Evolutionary conservation across 768 basidiomycete species (phyloP).

Genomic region (Pulveroboletus sp.): DNA sequence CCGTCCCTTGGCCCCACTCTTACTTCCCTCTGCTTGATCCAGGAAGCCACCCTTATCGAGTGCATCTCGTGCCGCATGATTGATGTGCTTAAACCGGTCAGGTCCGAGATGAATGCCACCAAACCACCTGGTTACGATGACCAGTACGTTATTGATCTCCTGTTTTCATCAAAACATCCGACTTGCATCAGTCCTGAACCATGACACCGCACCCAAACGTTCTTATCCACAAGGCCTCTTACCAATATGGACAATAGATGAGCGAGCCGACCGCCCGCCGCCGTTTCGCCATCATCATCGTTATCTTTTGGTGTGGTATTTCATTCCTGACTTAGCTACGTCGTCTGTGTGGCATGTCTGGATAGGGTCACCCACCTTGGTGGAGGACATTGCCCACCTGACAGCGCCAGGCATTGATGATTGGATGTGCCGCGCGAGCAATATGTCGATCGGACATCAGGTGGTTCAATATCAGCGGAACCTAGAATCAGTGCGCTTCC

Average conservation of each 20-base stretch:
- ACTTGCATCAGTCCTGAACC: background rate
- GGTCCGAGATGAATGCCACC: slow-evolving; percentile 90
- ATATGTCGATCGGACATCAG: slow-evolving; percentile 70
- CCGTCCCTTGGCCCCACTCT: slow-evolving; percentile 21
- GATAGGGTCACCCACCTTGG: slow-evolving; percentile 49
- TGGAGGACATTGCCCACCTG: slow-evolving; percentile 61
- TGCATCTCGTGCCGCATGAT: slow-evolving; percentile 90
- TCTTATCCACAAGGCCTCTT: slow-evolving; percentile 15
- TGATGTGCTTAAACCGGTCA: slow-evolving; percentile 89
- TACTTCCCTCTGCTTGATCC: slow-evolving; percentile 39
- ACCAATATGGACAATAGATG: slow-evolving; percentile 89
- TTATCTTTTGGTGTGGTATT: slow-evolving; percentile 54
- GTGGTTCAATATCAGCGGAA: slow-evolving; percentile 60
- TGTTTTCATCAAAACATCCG: slow-evolving; percentile 24
- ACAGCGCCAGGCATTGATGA: slow-evolving; percentile 82
- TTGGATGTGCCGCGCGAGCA: slow-evolving; percentile 70
- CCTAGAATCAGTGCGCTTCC: slow-evolving; percentile 36
- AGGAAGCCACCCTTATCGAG: slow-evolving; percentile 86
- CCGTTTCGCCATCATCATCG: slow-evolving; percentile 92
- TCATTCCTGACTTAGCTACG: slow-evolving; percentile 1
- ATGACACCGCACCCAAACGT: background rate
- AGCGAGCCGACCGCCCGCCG: slow-evolving; percentile 85
- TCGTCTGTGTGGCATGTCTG: background rate
- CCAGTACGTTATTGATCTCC: slow-evolving; percentile 81
- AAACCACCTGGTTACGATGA: slow-evolving; percentile 91